phyloP scores from a whole-genome alignment of 495 filamentous ascomycete genomes.

The Xylaria telfairii region DNA sequence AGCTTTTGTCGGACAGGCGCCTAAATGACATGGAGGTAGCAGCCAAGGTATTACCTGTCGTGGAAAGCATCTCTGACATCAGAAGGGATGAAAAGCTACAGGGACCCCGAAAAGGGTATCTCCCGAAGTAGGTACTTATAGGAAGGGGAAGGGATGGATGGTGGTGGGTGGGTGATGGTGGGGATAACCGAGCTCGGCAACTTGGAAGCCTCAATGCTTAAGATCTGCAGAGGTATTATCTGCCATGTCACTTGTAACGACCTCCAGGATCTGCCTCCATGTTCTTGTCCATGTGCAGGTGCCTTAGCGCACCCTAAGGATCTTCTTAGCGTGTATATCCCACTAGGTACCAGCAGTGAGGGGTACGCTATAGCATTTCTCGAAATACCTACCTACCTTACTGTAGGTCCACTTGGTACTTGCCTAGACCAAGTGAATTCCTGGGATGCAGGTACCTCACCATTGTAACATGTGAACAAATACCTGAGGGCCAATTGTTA shows the following conservation, averaged over 20 bases:
- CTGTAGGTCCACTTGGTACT: not conserved
- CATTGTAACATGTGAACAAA: conserved; percentile 8
- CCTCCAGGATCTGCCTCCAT: not conserved
- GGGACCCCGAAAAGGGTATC: conserved; percentile 12
- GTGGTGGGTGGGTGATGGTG: no score
- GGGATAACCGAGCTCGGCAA: conserved; percentile 19
- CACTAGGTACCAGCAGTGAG: not conserved
- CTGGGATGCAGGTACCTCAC: no score
- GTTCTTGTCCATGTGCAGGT: no score
- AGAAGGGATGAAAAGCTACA: not conserved
- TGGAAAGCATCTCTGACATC: not conserved
- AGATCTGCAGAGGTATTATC: conserved; percentile 16
- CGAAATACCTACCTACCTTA: not conserved
- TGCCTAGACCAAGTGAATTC: not conserved
- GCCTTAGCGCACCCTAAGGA: not conserved
- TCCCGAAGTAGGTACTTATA: conserved; percentile 11
- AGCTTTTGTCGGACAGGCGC: not conserved
- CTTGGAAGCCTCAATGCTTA: conserved; percentile 16
- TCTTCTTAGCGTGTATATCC: conserved; percentile 3
- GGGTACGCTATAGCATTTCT: not conserved
- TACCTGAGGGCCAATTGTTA: not conserved
- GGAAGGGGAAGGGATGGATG: no score
- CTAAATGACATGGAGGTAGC: not conserved
- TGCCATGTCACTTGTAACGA: not conserved
- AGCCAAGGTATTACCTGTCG: not conserved